These are phyloP conservation scores for Trichoderma pleuroti DNA, from an alignment of 2,329 filamentous ascomycete species.

Conservation along the genomic window DNA sequence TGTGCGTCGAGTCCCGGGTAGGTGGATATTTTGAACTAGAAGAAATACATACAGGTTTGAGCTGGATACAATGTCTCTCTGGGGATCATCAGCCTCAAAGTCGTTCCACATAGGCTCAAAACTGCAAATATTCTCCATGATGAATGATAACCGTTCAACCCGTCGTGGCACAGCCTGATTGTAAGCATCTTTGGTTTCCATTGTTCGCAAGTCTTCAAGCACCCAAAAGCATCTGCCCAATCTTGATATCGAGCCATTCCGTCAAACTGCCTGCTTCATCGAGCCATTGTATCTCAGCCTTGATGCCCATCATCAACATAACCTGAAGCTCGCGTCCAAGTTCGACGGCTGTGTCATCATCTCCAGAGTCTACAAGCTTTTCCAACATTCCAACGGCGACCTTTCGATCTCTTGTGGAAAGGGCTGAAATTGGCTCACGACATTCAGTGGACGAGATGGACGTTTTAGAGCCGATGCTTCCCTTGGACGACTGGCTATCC, in stretches of 20 bases:
- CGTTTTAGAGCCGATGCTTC: background rate
- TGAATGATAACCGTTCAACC: background rate
- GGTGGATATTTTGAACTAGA: background rate
- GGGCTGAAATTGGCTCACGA: constrained; percentile 31
- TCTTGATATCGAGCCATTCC: constrained; percentile 47
- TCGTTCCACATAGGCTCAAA: constrained; percentile 26
- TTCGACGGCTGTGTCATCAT: constrained; percentile 34
- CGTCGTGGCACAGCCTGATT: no score
- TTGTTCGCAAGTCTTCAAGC: background rate
- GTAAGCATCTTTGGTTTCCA: background rate
- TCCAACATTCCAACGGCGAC: constrained; percentile 54
- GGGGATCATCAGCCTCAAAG: constrained; percentile 19
- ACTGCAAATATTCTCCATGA: constrained; percentile 26
- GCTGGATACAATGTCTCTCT: constrained; percentile 20
- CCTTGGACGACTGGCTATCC: constrained; percentile 17
- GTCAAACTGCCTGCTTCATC: constrained; percentile 52
- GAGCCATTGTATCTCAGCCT: constrained; percentile 73
- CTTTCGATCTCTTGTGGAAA: constrained; percentile 56
- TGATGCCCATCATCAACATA: constrained; percentile 71
- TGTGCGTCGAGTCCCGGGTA: constrained; percentile 22
- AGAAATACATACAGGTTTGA: constrained; percentile 18
- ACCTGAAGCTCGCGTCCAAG: constrained; percentile 59
- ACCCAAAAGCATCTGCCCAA: constrained; percentile 26
- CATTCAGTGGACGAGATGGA: constrained; percentile 29
- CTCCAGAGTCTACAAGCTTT: constrained; percentile 31